Evolutionary conservation across 169 alveolate genomes (phyloP).

Genomic region (Condylostoma magnum): DNA sequence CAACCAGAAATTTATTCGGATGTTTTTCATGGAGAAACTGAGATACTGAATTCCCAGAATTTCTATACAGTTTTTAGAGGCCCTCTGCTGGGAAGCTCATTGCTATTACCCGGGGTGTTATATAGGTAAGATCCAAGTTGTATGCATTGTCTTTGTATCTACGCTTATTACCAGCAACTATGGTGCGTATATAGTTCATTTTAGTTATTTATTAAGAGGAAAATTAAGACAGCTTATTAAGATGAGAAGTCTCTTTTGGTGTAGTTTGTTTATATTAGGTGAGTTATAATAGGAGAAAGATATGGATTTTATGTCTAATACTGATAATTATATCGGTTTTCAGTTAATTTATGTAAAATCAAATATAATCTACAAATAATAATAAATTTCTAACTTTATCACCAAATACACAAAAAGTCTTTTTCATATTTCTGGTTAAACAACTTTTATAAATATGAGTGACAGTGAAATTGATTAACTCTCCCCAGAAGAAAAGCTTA

Average conservation of each 20-base stretch:
- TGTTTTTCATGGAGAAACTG: constrained; percentile 50
- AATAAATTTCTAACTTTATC: no score
- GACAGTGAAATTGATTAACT: not conserved
- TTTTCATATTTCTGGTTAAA: no score
- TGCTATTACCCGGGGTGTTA: constrained; percentile 60
- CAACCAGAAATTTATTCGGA: constrained; percentile 48
- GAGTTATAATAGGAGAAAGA: no score
- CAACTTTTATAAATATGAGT: constrained; percentile 1
- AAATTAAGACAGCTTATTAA: no score
- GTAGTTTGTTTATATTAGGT: no score
- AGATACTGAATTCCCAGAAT: constrained; percentile 44
- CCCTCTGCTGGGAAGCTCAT: constrained; percentile 70
- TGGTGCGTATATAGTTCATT: constrained; percentile 51
- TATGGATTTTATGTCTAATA: no score
- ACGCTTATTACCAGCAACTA: constrained; percentile 54
- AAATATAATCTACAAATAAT: no score
- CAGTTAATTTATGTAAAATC: no score
- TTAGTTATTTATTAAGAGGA: constrained; percentile 14
- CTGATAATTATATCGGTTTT: no score
- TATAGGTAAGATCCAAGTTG: constrained; percentile 49
- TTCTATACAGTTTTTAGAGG: constrained; percentile 42
- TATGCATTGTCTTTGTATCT: constrained; percentile 31
- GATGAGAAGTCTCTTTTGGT: no score
- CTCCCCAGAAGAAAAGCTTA: constrained; percentile 22
- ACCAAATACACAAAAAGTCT: no score